These are phyloP conservation scores for Psilocybe tampanensis DNA, from an alignment of 768 basidiomycete genomes.

Conservation along the genomic window DNA sequence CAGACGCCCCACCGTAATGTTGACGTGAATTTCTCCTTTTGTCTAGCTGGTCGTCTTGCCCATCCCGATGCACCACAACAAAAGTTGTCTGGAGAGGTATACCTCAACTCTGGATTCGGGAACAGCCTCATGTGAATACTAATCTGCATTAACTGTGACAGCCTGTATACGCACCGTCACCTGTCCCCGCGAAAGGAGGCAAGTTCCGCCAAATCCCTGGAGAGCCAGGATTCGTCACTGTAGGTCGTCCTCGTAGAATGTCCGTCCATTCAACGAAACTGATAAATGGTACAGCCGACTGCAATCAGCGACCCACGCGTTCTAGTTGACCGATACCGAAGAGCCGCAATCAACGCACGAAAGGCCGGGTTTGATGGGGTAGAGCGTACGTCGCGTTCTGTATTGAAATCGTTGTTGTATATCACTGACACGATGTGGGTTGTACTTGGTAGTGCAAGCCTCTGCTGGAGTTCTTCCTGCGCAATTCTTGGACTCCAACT, in stretches of 20 bases:
- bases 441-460: slow-evolving; percentile 35
- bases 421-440: not conserved
- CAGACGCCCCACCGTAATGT: not conserved
- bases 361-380: slow-evolving; percentile 61
- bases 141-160: slow-evolving; percentile 9
- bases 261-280: too few species aligned
- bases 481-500: slow-evolving; percentile 51
- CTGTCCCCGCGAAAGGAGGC: slow-evolving; percentile 42
- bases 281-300: slow-evolving; percentile 32
- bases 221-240: slow-evolving; percentile 40
- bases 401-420: not conserved
- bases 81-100: slow-evolving; percentile 33
- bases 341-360: slow-evolving; percentile 50
- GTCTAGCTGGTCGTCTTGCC: slow-evolving; percentile 34
- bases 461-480: slow-evolving; percentile 46
- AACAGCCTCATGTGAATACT: not conserved
- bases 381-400: slow-evolving; percentile 35
- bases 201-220: slow-evolving; percentile 42
- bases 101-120: not conserved
- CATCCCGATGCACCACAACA: slow-evolving; percentile 43
- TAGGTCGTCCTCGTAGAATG: slow-evolving; percentile 18
- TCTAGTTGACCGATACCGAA: slow-evolving; percentile 40
- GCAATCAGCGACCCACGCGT: slow-evolving; percentile 42
- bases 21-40: not conserved
- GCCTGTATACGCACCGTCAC: slow-evolving; percentile 49